Base-by-base conservation (phyloP, 2,329 filamentous ascomycete species). In the Aspergillus unguis region DNA sequence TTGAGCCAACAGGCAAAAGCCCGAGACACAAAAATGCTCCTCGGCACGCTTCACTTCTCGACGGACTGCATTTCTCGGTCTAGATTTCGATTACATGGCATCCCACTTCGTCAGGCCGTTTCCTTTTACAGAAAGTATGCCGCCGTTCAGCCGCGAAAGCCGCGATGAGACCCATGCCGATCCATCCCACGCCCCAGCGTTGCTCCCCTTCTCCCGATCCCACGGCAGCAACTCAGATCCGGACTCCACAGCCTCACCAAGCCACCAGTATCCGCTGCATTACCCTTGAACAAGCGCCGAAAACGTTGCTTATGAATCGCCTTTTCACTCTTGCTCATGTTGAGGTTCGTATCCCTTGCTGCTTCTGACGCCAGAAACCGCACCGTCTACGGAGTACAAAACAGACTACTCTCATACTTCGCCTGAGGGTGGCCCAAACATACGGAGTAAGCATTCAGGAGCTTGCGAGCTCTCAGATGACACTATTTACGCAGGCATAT, bases 201-300 rank as follows among this genome's bases (percentile, higher is more conserved):
- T 17, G 17, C 17, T 17, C 17, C 17, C 17, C 17, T 17, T 17
- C 17, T 17, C 17, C 17, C 17, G 17, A 17, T 17, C 17, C 17
- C 17, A 17, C 17, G 17, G 17, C 17, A 17, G 17, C 17, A 17
- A 17, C 17, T 17, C 36, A 38, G 36, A 38, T 9, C 25, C 36
- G n/a, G 36, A 38, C 9, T 46, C 31, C 9, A 46, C 49, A 1
- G 62, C 60, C 2, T 65, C 66, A 7, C 66, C 52, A 28, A 41
- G 17, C 17, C 17, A 17, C 17, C 17, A 17, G 17, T 17, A 17
- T 17, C 17, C 17, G 17, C 17, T 17, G 17, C 17, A 17, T 17
- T 17, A 17, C 17, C 17, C 17, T 17, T 17, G 17, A 17, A 17
- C 17, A 17, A 17, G 17, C 17, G 17, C 17, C 17, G 17, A 17